These are phyloP conservation scores for Acanthamoeba lenticulata DNA, from an alignment of 208 protist species.

Conservation along the genomic window DNA sequence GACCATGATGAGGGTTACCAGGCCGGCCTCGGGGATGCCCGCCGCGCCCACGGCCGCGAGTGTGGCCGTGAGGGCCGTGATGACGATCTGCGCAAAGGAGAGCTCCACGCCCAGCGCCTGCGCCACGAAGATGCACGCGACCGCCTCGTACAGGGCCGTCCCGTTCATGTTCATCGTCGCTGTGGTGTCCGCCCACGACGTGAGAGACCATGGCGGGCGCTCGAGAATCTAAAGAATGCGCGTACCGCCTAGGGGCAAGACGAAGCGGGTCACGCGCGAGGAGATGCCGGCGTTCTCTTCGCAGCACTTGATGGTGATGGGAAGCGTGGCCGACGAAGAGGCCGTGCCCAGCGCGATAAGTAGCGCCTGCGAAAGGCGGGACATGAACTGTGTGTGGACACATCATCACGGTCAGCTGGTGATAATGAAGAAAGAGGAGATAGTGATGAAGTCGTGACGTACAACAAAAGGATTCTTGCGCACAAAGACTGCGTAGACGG, in stretches of 20 bases:
- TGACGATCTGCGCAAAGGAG: neutral
- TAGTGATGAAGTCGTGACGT: neutral
- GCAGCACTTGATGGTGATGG: constrained; percentile 60
- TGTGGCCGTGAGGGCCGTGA: constrained; percentile 67
- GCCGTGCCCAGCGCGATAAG: constrained; percentile 46
- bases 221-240: neutral
- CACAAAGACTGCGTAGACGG: neutral
- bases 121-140: constrained; percentile 74
- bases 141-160: constrained; percentile 74
- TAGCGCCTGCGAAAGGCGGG: constrained; percentile 7
- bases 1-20: constrained; percentile 77
- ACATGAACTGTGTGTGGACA: neutral
- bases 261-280: constrained; percentile 14
- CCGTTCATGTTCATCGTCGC: constrained; percentile 65
- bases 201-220: neutral
- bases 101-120: constrained; percentile 64
- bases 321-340: constrained; percentile 52
- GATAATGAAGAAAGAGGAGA: neutral
- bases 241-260: constrained; percentile 42
- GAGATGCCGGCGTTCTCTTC: constrained; percentile 10
- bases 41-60: constrained; percentile 73
- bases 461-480: constrained; percentile 24
- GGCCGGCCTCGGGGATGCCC: constrained; percentile 73
- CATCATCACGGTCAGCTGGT: neutral
- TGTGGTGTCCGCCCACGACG: neutral